Base-by-base conservation (phyloP, 345 rosid genomes). In the Euclidium syriacum region DNA sequence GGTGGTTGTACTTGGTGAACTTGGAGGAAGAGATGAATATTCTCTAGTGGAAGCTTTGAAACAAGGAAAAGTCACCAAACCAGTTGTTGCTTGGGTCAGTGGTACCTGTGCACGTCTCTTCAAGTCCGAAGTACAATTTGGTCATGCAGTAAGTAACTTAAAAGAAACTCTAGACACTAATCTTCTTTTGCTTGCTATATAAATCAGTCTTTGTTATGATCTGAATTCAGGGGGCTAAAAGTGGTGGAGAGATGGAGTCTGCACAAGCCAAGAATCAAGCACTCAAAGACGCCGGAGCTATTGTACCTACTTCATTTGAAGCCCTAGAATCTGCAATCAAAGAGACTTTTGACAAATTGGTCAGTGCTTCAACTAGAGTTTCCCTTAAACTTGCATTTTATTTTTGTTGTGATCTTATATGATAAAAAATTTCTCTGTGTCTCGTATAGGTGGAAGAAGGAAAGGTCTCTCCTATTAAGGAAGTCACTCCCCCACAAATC, bases 261-360 rank as follows among this genome's bases (percentile, higher is more conserved):
- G 98, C 98, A 41, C 98, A 92, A 76, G 98, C 88, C 15, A 92
- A 92, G 86, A 92, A 92, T 80, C 91, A 89, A 81, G 97, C 98
- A 34, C 77, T 92, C 27, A 70, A 56, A 65, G 95, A 85, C 14
- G 97, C 84, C 15, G 96, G 96, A 68, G 99, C 99, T 51, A 81
- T 70, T 71, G 99, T 94, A 70, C 96, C 99, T 65, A 85, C 95
- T 51, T 94, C 97, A 22, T 94, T 73, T 25, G 97, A 90, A 81
- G 85, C 96, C 50, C 62, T 90, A 38, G 97, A 94, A 75, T 56
- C 71, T 50, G 74, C 81, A 68, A 80, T 90, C 57, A 84, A 87
- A 78, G 96, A 92, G 60, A 81, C 99, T 65, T 94, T 94, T 77
- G 88, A 84, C 52, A 85, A 83, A 67, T 73, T 90, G 86, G 98